phyloP scores from a whole-genome alignment of 75 land plant species.

The Adiantum capillusveneris region DNA sequence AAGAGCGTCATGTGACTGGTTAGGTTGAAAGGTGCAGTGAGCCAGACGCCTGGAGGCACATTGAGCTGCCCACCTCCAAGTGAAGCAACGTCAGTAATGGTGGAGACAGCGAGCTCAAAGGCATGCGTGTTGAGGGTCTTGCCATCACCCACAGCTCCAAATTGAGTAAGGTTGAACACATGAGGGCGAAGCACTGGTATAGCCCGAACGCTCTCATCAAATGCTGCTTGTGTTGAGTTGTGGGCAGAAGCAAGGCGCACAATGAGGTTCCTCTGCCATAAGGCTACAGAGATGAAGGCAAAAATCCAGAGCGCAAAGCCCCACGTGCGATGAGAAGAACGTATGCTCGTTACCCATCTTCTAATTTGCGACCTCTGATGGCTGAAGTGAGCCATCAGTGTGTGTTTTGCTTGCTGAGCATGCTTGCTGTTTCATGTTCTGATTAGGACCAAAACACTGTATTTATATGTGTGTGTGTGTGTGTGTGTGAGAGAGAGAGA shows the following conservation, averaged over 20 bases:
- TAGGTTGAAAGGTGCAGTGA: slow-evolving; percentile 95
- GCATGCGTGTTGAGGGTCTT: slow-evolving; percentile 68
- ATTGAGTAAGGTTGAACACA: slow-evolving; percentile 82
- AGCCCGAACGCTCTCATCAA: slow-evolving; percentile 14
- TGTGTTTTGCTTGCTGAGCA: too few relatives aligned
- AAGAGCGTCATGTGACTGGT: slow-evolving; percentile 93
- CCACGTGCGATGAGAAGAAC: slow-evolving; percentile 23
- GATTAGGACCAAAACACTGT: too few relatives aligned
- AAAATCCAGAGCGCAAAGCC: slow-evolving; percentile 42
- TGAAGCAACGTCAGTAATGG: slow-evolving; percentile 36
- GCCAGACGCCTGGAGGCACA: slow-evolving; percentile 81
- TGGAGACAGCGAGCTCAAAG: slow-evolving; percentile 71
- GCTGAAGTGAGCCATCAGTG: not conserved
- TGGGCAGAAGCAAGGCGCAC: too few relatives aligned
- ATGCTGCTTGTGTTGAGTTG: too few relatives aligned
- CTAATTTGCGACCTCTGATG: slow-evolving; percentile 13
- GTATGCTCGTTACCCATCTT: slow-evolving; percentile 11
- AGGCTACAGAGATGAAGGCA: slow-evolving; percentile 33
- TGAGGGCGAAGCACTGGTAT: slow-evolving; percentile 53
- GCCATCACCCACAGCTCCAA: slow-evolving; percentile 92
- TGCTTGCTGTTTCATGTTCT: too few relatives aligned
- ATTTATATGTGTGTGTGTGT: too few relatives aligned
- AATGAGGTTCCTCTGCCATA: slow-evolving; percentile 39
- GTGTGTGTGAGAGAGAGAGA: too few relatives aligned
- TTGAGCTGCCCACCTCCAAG: slow-evolving; percentile 86